These are phyloP conservation scores for Neoconidiobolus thromboides DNA, from an alignment of 371 early-diverging fungal genomes.

Conservation along the genomic window DNA sequence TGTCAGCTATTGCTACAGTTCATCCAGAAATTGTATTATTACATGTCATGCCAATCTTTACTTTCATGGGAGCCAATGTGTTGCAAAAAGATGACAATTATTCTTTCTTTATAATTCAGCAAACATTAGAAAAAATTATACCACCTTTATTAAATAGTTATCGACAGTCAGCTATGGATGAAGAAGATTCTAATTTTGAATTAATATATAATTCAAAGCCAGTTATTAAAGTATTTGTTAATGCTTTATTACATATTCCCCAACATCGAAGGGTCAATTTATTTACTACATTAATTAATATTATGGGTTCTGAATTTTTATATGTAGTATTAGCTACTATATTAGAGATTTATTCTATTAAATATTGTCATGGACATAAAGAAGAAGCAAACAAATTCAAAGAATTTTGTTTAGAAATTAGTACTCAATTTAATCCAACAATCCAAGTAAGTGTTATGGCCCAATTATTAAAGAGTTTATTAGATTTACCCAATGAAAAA, in stretches of 20 bases:
- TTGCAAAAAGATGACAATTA: constrained; percentile 88
- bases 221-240: constrained; percentile 75
- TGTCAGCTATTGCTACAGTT: constrained; percentile 69
- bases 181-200: constrained; percentile 14
- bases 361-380: constrained; percentile 25
- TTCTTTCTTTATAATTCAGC: constrained; percentile 85
- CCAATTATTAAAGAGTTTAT: constrained; percentile 33
- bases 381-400: constrained; percentile 32
- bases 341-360: constrained; percentile 43
- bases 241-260: constrained; percentile 81
- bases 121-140: constrained; percentile 68
- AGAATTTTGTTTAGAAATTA: constrained; percentile 43
- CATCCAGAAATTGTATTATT: constrained; percentile 72
- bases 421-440: constrained; percentile 35
- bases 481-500: constrained; percentile 39
- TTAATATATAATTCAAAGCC: constrained; percentile 34
- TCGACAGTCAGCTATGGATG: constrained; percentile 18
- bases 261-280: constrained; percentile 75
- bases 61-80: constrained; percentile 93
- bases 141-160: constrained; percentile 57
- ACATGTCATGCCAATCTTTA: constrained; percentile 90
- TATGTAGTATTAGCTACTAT: constrained; percentile 50
- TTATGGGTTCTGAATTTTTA: constrained; percentile 62
- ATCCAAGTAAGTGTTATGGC: constrained; percentile 49
- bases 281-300: constrained; percentile 59